Conservation (phyloP, 2,329 filamentous ascomycete species). For the Ceratocystis colombiana region DNA sequence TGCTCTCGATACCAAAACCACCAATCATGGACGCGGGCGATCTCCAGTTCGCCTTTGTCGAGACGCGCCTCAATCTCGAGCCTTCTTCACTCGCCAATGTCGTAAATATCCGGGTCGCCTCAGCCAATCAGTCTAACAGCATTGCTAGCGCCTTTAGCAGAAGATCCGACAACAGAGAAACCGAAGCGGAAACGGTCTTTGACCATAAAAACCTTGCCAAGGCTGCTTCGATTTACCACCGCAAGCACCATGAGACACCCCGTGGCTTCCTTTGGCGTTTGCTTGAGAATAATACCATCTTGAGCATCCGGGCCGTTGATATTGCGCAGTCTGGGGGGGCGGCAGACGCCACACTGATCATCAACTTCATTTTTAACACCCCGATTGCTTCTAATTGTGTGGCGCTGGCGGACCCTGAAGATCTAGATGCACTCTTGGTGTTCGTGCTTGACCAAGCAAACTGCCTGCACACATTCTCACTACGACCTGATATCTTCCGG, state of each 20-base stretch:
- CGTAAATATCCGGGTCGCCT: constrained; percentile 59
- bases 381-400: constrained; percentile 68
- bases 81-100: constrained; percentile 57
- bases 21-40: constrained; percentile 51
- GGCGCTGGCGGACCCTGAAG: constrained; percentile 67
- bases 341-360: constrained; percentile 60
- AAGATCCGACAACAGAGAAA: constrained; percentile 27
- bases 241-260: constrained; percentile 63
- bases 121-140: constrained; percentile 36
- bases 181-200: constrained; percentile 65
- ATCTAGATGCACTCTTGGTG: constrained; percentile 65
- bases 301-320: constrained; percentile 78
- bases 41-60: constrained; percentile 65
- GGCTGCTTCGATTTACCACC: constrained; percentile 75
- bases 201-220: constrained; percentile 62
- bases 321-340: constrained; percentile 47
- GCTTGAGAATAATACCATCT: constrained; percentile 63
- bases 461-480: constrained; percentile 71
- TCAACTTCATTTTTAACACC: constrained; percentile 67
- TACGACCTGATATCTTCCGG: constrained; percentile 74
- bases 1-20: background rate
- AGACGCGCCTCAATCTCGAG: constrained; percentile 76
- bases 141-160: constrained; percentile 30
- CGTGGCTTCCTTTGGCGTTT: constrained; percentile 87
- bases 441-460: constrained; percentile 72